Conservation (phyloP, 1,139 yeast species). For the Debaryomyces nepalensis region DNA sequence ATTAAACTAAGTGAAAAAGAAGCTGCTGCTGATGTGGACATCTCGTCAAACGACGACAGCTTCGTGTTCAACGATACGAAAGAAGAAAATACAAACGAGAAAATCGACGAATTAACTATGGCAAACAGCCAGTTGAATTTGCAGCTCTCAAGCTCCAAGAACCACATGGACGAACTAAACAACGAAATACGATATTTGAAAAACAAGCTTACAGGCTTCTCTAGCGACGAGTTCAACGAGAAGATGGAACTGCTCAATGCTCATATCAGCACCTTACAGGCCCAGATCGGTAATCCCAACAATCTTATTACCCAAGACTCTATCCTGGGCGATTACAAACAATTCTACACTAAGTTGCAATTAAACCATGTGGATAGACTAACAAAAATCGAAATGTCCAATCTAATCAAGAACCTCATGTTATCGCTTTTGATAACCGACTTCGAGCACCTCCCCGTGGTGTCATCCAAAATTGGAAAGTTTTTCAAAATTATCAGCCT, state of each 20-base stretch:
- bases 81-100: background rate
- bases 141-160: slow-evolving; percentile 13
- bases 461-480: slow-evolving; percentile 31
- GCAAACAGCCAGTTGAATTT: slow-evolving; percentile 11
- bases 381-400: slow-evolving; percentile 31
- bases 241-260: slow-evolving; percentile 6
- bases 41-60: slow-evolving; percentile 2
- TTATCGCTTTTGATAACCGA: slow-evolving; percentile 37
- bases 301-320: slow-evolving; percentile 15
- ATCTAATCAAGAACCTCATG: slow-evolving; percentile 38
- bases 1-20: slow-evolving; percentile 13
- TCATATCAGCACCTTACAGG: slow-evolving; percentile 11
- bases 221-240: slow-evolving; percentile 9
- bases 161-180: slow-evolving; percentile 13
- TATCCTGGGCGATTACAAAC: slow-evolving; percentile 25
- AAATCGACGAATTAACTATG: slow-evolving; percentile 11
- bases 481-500: slow-evolving; percentile 27
- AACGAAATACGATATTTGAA: slow-evolving; percentile 14
- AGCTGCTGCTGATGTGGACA: slow-evolving; percentile 6
- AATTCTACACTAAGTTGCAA: slow-evolving; percentile 32
- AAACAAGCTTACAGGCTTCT: slow-evolving; percentile 7
- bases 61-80: background rate
- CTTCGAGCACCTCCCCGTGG: slow-evolving; percentile 31
- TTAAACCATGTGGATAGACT: slow-evolving; percentile 33
- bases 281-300: slow-evolving; percentile 18